Conservation (phyloP, 352 stramenopile species). For the Phytophthora boehmeriae region DNA sequence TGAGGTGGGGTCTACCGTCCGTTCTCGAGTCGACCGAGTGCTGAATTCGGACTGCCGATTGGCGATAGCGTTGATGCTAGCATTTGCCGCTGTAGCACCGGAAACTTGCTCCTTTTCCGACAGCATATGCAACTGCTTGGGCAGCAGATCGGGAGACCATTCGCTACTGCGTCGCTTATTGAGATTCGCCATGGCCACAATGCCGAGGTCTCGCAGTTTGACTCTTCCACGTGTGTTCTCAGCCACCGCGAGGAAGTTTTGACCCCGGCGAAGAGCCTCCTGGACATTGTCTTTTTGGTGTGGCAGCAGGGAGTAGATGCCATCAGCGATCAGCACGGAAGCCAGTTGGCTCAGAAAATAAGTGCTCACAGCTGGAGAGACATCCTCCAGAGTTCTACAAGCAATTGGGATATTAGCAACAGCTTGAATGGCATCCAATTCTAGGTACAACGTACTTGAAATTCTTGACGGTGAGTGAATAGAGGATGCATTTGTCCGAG, state of each 20-base stretch:
- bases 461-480: conserved; percentile 81
- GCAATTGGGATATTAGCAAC: background rate
- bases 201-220: conserved; percentile 59
- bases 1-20: background rate
- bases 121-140: conserved; percentile 64
- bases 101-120: conserved; percentile 37
- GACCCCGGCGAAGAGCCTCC: conserved; percentile 51
- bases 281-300: conserved; percentile 68
- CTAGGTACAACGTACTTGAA: conserved; percentile 55
- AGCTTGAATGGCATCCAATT: background rate
- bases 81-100: conserved; percentile 6
- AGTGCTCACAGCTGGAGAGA: conserved; percentile 76
- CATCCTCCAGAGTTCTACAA: conserved; percentile 58
- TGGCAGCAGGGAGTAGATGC: conserved; percentile 57
- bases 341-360: conserved; percentile 84
- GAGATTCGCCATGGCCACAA: conserved; percentile 72
- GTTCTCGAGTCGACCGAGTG: background rate
- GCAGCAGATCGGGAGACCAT: conserved; percentile 73
- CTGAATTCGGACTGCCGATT: conserved; percentile 14
- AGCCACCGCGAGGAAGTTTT: conserved; percentile 62
- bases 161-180: conserved; percentile 65
- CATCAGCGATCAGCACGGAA: conserved; percentile 74
- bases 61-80: conserved; percentile 26
- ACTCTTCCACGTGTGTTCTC: conserved; percentile 58
- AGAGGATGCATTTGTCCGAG: conserved; percentile 73